These are phyloP conservation scores for Rubia balearica DNA, from an alignment of 305 asterid genomes.

Conservation along the genomic window DNA sequence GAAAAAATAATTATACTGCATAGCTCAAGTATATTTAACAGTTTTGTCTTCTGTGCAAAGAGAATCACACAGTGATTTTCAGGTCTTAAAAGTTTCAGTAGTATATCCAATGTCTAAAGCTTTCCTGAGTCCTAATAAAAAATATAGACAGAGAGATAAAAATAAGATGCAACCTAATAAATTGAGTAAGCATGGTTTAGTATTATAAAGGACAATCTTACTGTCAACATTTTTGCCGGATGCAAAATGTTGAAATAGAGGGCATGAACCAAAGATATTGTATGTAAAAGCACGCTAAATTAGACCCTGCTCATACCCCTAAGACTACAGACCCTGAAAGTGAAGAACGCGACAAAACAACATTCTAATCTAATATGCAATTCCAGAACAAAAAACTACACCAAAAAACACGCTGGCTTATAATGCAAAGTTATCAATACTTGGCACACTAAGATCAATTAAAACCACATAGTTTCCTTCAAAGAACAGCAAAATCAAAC, in stretches of 20 bases:
- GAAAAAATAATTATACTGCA: neutral
- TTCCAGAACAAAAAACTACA: neutral
- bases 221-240: conserved; percentile 98
- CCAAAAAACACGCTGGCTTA: neutral
- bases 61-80: conserved; percentile 86
- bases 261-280: conserved; percentile 87
- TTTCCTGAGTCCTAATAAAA: conserved; percentile 88
- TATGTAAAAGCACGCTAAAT: conserved; percentile 28
- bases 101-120: conserved; percentile 90
- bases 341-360: neutral
- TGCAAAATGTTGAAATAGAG: conserved; percentile 98
- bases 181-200: conserved; percentile 11
- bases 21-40: conserved; percentile 96
- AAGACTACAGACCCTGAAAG: neutral
- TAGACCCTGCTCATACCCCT: neutral
- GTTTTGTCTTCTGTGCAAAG: conserved; percentile 96
- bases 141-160: conserved; percentile 17
- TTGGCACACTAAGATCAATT: neutral
- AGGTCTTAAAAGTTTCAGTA: conserved; percentile 82
- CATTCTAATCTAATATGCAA: neutral
- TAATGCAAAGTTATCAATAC: neutral
- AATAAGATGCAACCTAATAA: conserved; percentile 1
- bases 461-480: neutral
- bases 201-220: conserved; percentile 25
- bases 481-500: conserved; percentile 7